phyloP scores from a whole-genome alignment of 768 basidiomycete species.

The Lactarius akahatsu region DNA sequence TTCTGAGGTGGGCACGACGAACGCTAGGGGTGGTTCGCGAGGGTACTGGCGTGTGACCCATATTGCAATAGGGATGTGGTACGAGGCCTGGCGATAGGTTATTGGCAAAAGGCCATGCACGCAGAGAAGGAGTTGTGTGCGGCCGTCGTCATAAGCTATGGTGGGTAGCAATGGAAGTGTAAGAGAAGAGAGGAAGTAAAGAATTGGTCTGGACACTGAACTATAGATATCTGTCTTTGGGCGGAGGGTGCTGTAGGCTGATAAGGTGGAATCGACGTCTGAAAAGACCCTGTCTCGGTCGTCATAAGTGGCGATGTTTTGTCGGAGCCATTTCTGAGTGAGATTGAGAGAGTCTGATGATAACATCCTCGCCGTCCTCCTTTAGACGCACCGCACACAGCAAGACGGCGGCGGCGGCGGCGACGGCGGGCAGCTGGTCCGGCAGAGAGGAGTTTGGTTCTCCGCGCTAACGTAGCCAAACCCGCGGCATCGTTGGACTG shows the following conservation, averaged over 20 bases:
- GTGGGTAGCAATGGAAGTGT: constrained; percentile 24
- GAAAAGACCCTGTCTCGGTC: constrained; percentile 55
- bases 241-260: constrained; percentile 53
- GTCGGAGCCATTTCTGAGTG: constrained; percentile 61
- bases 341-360: constrained; percentile 37
- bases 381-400: constrained; percentile 2
- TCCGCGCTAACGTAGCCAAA: constrained; percentile 14
- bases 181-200: constrained; percentile 25
- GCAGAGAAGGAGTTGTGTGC: constrained; percentile 87
- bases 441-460: constrained; percentile 11
- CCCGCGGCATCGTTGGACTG: not conserved
- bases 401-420: constrained; percentile 3
- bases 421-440: constrained; percentile 10
- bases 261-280: constrained; percentile 63
- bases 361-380: constrained; percentile 9
- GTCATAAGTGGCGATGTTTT: constrained; percentile 59
- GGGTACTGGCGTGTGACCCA: constrained; percentile 91
- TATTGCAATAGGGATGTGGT: constrained; percentile 91
- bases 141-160: constrained; percentile 90
- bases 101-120: constrained; percentile 92
- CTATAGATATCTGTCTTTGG: constrained; percentile 85
- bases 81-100: constrained; percentile 65
- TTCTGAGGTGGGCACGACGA: constrained; percentile 87
- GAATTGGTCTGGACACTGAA: constrained; percentile 33
- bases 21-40: constrained; percentile 74